Conservation (phyloP, 2,329 filamentous ascomycete genomes). For the Alternaria triticina region DNA sequence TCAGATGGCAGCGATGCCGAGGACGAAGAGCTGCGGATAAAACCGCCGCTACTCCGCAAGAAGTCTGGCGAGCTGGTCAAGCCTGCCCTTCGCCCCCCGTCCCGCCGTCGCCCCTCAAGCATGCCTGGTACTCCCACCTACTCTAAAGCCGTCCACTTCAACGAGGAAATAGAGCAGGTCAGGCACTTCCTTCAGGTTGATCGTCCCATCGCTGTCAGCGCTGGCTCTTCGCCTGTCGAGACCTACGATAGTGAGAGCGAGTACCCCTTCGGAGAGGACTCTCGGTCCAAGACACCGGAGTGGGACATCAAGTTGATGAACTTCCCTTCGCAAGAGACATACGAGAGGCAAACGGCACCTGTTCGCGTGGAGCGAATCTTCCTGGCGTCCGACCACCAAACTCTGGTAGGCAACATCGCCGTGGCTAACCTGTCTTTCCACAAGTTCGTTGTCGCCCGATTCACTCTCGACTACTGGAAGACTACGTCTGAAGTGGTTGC, state of each 20-base stretch:
- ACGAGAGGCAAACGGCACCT: constrained; percentile 67
- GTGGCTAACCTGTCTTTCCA: constrained; percentile 90
- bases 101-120: constrained; percentile 84
- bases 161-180: constrained; percentile 94
- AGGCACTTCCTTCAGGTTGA: constrained; percentile 95
- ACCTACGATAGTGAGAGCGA: constrained; percentile 85
- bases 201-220: constrained; percentile 92
- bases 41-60: constrained; percentile 94
- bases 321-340: constrained; percentile 71
- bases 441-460: constrained; percentile 87
- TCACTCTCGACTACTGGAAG: constrained; percentile 98
- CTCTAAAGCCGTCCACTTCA: constrained; percentile 97
- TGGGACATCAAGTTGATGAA: constrained; percentile 89
- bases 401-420: constrained; percentile 79
- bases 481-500: constrained; percentile 92
- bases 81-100: constrained; percentile 82
- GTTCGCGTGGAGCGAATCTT: constrained; percentile 87
- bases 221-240: constrained; percentile 88
- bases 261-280: constrained; percentile 77
- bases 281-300: constrained; percentile 62
- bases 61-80: constrained; percentile 97
- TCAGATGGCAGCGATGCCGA: constrained; percentile 62
- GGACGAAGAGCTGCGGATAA: constrained; percentile 64
- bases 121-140: constrained; percentile 98
- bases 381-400: constrained; percentile 87